A percentile compares a stretch with the other conserved stretches of the same genome.
Evolutionary conservation across 73 alveolate genomes (phyloP).

Genomic region (Tetrahymena thermophila): DNA sequence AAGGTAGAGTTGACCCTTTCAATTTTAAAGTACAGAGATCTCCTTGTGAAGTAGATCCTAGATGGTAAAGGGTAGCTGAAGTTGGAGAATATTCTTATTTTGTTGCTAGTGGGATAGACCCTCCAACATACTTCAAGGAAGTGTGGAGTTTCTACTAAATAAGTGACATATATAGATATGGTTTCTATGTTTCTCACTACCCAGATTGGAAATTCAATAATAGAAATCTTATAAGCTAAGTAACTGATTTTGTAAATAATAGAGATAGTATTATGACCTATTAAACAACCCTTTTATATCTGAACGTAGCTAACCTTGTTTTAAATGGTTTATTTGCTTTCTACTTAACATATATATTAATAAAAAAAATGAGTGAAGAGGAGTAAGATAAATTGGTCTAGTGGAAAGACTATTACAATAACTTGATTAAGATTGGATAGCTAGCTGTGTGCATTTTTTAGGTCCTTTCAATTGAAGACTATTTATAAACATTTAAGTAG

Average conservation of each 20-base stretch:
- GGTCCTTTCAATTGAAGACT: neutral
- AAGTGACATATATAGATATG: neutral
- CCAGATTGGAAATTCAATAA: neutral
- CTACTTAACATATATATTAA: neutral
- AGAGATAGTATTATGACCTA: neutral
- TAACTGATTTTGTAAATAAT: neutral
- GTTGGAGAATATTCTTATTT: neutral
- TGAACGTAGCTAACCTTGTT: neutral
- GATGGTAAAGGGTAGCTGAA: neutral
- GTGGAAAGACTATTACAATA: neutral
- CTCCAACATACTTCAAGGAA: neutral
- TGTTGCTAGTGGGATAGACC: neutral
- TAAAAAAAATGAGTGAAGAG: neutral
- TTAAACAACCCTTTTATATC: neutral
- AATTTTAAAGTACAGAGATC: neutral
- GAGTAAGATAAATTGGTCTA: neutral
- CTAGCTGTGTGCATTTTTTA: neutral
- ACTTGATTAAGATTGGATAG: neutral
- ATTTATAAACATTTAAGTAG: neutral
- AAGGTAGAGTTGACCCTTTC: neutral
- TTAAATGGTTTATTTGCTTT: neutral
- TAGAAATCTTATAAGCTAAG: neutral
- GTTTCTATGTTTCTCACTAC: neutral
- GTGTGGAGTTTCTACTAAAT: neutral
- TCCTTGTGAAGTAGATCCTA: neutral